Evolutionary conservation across 768 basidiomycete species (phyloP).

Genomic region (Melanogaster broomeanus): DNA sequence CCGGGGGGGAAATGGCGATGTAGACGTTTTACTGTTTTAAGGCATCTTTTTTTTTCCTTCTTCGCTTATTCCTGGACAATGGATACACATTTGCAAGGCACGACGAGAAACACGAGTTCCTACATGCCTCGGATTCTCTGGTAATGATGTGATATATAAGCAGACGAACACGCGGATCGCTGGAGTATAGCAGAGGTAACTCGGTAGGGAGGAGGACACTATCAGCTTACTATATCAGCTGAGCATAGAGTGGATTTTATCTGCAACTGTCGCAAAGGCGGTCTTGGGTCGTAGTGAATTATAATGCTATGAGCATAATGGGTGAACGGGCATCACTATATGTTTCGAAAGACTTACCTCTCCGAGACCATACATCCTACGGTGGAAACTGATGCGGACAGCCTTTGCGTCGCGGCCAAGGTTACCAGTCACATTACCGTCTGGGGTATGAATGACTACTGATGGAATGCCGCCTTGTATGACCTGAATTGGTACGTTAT

Average conservation of each 20-base stretch:
- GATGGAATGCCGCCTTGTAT: conserved; percentile 81
- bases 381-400: conserved; percentile 87
- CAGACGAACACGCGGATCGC: too few relatives aligned
- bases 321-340: conserved; percentile 1
- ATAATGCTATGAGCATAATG: conserved; percentile 62
- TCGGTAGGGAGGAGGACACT: too few relatives aligned
- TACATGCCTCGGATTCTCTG: neutral
- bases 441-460: conserved; percentile 80
- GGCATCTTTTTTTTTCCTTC: neutral
- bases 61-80: too few relatives aligned
- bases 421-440: conserved; percentile 29
- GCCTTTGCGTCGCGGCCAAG: conserved; percentile 38
- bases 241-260: conserved; percentile 32
- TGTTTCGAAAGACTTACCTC: conserved; percentile 60
- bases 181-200: too few relatives aligned
- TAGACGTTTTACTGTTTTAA: conserved; percentile 72
- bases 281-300: conserved; percentile 75
- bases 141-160: neutral
- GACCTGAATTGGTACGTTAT: conserved; percentile 85
- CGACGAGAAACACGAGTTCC: neutral
- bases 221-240: conserved; percentile 16
- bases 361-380: conserved; percentile 92
- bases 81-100: conserved; percentile 1
- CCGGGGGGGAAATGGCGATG: conserved; percentile 45
- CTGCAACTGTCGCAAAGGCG: conserved; percentile 27